Percentiles rank a stretch among this genome's conserved stretches.
Evolutionary conservation across 331 rosid species (phyloP).

Genomic region (Quercus lobata): DNA sequence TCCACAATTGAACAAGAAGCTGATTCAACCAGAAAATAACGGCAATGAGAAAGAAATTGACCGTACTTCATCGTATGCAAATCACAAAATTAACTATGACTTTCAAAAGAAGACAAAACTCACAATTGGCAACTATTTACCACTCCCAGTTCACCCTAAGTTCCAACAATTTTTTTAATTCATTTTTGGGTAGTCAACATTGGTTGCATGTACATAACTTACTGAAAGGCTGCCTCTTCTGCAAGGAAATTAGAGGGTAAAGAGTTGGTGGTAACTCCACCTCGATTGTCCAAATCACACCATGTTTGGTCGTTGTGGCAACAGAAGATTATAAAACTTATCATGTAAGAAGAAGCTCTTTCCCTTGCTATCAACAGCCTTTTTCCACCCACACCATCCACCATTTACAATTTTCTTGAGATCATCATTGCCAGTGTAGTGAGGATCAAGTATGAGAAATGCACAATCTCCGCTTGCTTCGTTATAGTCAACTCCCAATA

Average conservation of each 20-base stretch:
- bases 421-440: conserved; percentile 83
- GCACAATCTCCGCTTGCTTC: conserved; percentile 92
- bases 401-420: conserved; percentile 70
- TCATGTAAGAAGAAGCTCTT: conserved; percentile 77
- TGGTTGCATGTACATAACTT: background rate
- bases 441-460: conserved; percentile 93
- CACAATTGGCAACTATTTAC: background rate
- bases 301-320: conserved; percentile 95
- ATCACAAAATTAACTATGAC: background rate
- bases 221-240: background rate
- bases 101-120: background rate
- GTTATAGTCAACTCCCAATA: conserved; percentile 87
- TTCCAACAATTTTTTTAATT: background rate
- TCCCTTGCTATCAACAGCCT: conserved; percentile 89
- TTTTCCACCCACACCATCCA: conserved; percentile 99
- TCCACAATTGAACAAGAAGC: background rate
- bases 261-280: background rate
- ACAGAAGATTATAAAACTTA: conserved; percentile 87
- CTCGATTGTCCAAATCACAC: conserved; percentile 36
- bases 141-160: background rate
- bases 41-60: background rate
- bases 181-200: background rate
- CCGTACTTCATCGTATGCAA: background rate
- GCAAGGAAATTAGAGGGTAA: background rate
- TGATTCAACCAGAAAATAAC: background rate